These are phyloP conservation scores for Ramaria sp. DNA, from an alignment of 768 basidiomycete genomes.

Conservation along the genomic window DNA sequence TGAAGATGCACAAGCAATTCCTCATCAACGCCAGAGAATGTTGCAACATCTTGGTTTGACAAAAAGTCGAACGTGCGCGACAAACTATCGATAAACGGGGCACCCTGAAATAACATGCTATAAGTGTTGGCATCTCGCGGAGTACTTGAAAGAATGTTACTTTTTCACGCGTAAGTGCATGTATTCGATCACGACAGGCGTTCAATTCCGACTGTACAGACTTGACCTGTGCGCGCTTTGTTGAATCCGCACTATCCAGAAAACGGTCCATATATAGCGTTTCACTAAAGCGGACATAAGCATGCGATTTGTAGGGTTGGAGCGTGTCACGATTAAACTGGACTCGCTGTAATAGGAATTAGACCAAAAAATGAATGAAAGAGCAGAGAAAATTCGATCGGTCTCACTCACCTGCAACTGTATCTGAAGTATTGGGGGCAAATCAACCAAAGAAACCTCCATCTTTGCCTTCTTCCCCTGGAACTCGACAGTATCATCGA, in stretches of 20 bases:
- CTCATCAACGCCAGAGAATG: slow-evolving; percentile 44
- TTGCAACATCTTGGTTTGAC: slow-evolving; percentile 31
- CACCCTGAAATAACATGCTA: slow-evolving; percentile 31
- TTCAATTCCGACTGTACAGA: slow-evolving; percentile 57
- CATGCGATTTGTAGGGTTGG: slow-evolving; percentile 92
- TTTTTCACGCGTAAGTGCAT: slow-evolving; percentile 59
- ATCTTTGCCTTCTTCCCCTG: slow-evolving; percentile 80
- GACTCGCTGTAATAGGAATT: slow-evolving; percentile 46
- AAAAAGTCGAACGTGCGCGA: slow-evolving; percentile 48
- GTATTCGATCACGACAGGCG: slow-evolving; percentile 53
- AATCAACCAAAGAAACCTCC: slow-evolving; percentile 75
- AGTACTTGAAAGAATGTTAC: slow-evolving; percentile 27
- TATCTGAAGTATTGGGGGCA: slow-evolving; percentile 87
- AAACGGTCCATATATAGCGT: slow-evolving; percentile 88
- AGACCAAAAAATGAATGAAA: slow-evolving; percentile 1
- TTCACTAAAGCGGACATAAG: slow-evolving; percentile 85
- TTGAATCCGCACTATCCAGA: slow-evolving; percentile 59
- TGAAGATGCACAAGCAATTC: slow-evolving; percentile 42
- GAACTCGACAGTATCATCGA: slow-evolving; percentile 80
- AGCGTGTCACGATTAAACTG: slow-evolving; percentile 90
- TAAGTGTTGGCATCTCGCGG: background rate
- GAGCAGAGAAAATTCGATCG: background rate
- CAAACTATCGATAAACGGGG: slow-evolving; percentile 46
- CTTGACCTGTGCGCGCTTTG: slow-evolving; percentile 63
- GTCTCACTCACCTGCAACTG: slow-evolving; percentile 70